phyloP scores from a whole-genome alignment of 2,329 filamentous ascomycete genomes.

The Waltergamsia citrina region DNA sequence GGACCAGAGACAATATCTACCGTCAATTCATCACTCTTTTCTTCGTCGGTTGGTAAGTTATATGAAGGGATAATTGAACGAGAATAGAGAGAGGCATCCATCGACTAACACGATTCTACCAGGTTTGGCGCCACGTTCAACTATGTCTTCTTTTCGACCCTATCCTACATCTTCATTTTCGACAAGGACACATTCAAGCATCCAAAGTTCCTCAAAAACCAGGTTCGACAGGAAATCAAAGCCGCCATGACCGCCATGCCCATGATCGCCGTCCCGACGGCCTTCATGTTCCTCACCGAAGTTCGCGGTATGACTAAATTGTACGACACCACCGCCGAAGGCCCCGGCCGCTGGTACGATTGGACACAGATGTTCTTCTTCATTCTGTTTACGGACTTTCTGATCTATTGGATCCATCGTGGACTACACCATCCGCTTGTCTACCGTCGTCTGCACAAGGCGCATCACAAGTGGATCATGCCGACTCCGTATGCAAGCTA shows the following conservation, averaged over 20 bases:
- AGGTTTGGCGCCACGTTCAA: slow-evolving; percentile 8
- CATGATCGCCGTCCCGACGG: slow-evolving; percentile 22
- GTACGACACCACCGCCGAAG: slow-evolving; percentile 22
- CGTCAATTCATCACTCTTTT: slow-evolving; percentile 28
- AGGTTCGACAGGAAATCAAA: slow-evolving; percentile 31
- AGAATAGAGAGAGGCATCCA: background rate
- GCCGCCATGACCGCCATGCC: slow-evolving; percentile 25
- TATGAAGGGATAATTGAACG: background rate
- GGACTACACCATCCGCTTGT: slow-evolving; percentile 33
- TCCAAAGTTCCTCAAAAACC: slow-evolving; percentile 37
- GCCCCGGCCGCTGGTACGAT: slow-evolving; percentile 16
- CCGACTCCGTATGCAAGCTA: slow-evolving; percentile 36
- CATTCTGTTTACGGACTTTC: slow-evolving; percentile 34
- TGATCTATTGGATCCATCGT: slow-evolving; percentile 38
- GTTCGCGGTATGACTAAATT: slow-evolving; percentile 35
- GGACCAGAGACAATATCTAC: slow-evolving; percentile 28
- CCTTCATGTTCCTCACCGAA: slow-evolving; percentile 35
- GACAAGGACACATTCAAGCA: slow-evolving; percentile 34
- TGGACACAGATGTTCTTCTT: slow-evolving; percentile 28
- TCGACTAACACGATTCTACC: background rate
- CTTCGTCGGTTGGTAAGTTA: slow-evolving; percentile 23
- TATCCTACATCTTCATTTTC: slow-evolving; percentile 64
- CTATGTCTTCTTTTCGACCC: slow-evolving; percentile 59
- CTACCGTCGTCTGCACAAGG: slow-evolving; percentile 38
- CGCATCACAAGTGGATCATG: slow-evolving; percentile 39